Conservation (phyloP, 257 asterid species). For the Scutellaria galericulata region DNA sequence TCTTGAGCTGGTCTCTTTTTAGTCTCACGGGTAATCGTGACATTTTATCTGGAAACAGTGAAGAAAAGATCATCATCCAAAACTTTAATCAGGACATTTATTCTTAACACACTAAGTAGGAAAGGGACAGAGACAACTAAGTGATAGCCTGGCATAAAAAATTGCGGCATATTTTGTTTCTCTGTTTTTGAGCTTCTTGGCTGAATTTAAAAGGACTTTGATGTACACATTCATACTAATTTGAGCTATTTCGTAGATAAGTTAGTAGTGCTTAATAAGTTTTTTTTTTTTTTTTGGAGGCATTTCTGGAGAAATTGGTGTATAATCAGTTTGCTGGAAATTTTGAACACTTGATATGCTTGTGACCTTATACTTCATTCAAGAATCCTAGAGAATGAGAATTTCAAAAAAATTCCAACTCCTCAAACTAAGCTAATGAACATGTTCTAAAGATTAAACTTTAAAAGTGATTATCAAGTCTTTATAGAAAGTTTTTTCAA, state of each 20-base stretch:
- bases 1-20: not conserved
- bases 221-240: not conserved
- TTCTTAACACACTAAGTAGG: constrained; percentile 3
- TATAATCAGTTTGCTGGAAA: not conserved
- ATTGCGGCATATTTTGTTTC: constrained; percentile 2
- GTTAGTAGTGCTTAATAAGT: too few relatives aligned
- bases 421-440: constrained; percentile 4
- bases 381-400: not conserved
- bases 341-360: not conserved
- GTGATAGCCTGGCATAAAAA: constrained; percentile 5
- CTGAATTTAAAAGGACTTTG: not conserved
- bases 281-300: not conserved
- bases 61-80: constrained; percentile 11
- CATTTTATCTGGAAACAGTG: constrained; percentile 17
- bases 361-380: not conserved
- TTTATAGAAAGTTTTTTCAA: not conserved
- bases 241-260: not conserved
- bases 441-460: not conserved
- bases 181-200: constrained; percentile 1
- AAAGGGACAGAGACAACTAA: constrained; percentile 5
- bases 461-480: not conserved
- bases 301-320: not conserved
- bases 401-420: not conserved
- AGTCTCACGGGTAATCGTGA: constrained; percentile 27
- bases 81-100: not conserved